Base-by-base conservation (phyloP, 768 basidiomycete species). In the Lactarius indigo region DNA sequence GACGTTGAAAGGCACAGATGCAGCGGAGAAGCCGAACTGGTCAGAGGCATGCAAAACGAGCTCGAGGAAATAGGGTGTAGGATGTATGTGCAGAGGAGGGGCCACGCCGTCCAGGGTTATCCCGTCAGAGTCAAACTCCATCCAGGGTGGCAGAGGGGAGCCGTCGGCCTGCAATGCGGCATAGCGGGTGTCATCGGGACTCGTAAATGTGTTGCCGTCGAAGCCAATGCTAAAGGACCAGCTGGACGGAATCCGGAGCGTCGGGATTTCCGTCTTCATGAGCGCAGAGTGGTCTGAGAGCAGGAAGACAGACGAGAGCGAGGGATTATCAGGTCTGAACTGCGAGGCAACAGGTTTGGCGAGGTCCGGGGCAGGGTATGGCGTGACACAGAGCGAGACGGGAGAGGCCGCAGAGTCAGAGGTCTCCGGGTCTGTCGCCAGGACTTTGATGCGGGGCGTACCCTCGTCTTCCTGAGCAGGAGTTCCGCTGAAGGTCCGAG, bases 201-300 rank as follows among this genome's bases (percentile, higher is more conserved):
- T 78, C 2, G 73, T 65, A 75, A 87, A 89, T 2, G 91, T 94
- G 41, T 83, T 78, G 66, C 84, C 79, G 59, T 87, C 77, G 71
- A 97, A 85, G 17, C 95, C 96, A 65, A 98, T 83, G 72, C 92
- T 93, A 78, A 96, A 98, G 0, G 91, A 92, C 94, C 94, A 96
- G 55, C 79, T 76, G 8, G 85, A 85, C 1, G 93, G 94, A 12
- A 96, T 84, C 59, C 94, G 81, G 63, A 97, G 74, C 58, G 82
- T 79, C 63, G 88, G 87, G 58, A 77, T 79, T 56, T 75, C 71
- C 23, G 65, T 28, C 18, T 79, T 80, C 33, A 74, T 72, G 35
- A 92, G 77, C 17, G 87, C 84, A 26, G 90, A 89, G 54, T 80
- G 78, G 2, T 81, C 76, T n/a, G 84, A 78, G 47, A 92, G 77